Conservation (phyloP, 306 rosid genomes). For the Cotoneaster glaucophyllus region DNA sequence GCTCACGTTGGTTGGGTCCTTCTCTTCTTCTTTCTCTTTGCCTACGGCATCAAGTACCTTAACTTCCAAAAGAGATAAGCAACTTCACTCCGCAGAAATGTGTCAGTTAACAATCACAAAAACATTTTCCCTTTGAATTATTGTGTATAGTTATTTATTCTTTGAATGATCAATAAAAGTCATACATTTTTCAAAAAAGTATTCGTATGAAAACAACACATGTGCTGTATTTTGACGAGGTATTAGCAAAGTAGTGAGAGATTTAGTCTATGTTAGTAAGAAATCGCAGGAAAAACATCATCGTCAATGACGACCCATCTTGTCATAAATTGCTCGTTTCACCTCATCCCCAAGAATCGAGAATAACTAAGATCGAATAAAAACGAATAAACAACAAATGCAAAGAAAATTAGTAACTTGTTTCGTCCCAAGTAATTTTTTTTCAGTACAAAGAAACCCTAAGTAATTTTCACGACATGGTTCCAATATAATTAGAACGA, state of each 20-base stretch:
- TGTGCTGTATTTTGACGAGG: too few relatives aligned
- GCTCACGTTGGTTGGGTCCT: slow-evolving; percentile 32
- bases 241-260: too few relatives aligned
- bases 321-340: too few relatives aligned
- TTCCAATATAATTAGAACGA: neutral
- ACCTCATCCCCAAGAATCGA: neutral
- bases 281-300: too few relatives aligned
- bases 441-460: too few relatives aligned
- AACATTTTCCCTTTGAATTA: neutral
- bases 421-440: neutral
- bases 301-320: too few relatives aligned
- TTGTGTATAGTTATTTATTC: too few relatives aligned
- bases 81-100: neutral
- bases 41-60: slow-evolving; percentile 28
- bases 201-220: too few relatives aligned
- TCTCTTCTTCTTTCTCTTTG: slow-evolving; percentile 26
- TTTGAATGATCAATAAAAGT: too few relatives aligned
- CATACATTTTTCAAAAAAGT: too few relatives aligned
- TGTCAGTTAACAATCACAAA: neutral
- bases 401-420: neutral
- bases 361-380: neutral
- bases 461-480: neutral
- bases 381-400: neutral
- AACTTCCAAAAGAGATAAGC: slow-evolving; percentile 25
- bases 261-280: too few relatives aligned